phyloP scores from a whole-genome alignment of 208 protist genomes.

The Acanthamoeba sp. region DNA sequence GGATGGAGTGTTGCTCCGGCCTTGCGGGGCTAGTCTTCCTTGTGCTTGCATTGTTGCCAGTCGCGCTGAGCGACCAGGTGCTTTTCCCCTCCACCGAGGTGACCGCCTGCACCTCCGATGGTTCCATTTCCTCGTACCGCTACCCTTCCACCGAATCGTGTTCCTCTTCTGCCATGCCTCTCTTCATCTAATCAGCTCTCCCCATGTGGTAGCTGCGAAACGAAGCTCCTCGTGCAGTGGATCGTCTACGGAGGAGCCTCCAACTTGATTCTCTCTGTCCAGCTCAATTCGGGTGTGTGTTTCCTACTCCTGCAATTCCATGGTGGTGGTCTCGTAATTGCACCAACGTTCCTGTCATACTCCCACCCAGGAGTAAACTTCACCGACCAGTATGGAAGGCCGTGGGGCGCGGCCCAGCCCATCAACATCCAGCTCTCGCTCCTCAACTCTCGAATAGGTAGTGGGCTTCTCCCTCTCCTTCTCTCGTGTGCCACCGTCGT shows the following conservation, averaged over 20 bases:
- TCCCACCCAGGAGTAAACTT: slow-evolving; percentile 35
- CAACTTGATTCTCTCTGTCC: not conserved
- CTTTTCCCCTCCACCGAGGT: not conserved
- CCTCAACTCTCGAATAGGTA: slow-evolving; percentile 55
- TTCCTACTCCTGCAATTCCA: not conserved
- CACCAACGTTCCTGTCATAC: not conserved
- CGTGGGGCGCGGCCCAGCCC: slow-evolving; percentile 49
- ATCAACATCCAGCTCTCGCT: not conserved
- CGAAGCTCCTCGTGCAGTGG: slow-evolving; percentile 43
- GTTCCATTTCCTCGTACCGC: not conserved
- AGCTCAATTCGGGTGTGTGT: not conserved
- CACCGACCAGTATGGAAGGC: slow-evolving; percentile 13
- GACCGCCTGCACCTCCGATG: not conserved
- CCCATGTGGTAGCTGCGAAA: not conserved
- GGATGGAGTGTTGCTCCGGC: too few species aligned
- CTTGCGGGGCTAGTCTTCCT: not conserved
- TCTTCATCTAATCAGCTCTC: not conserved
- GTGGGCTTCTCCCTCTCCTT: not conserved
- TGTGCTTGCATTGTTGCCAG: not conserved
- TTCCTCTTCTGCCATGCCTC: too few species aligned
- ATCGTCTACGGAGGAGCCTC: slow-evolving; percentile 3
- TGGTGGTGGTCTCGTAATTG: not conserved
- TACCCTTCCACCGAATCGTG: not conserved
- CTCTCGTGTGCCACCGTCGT: not conserved
- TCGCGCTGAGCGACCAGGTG: not conserved